Conservation (phyloP, 179 eudicot species). For the Actinidia polygama region DNA sequence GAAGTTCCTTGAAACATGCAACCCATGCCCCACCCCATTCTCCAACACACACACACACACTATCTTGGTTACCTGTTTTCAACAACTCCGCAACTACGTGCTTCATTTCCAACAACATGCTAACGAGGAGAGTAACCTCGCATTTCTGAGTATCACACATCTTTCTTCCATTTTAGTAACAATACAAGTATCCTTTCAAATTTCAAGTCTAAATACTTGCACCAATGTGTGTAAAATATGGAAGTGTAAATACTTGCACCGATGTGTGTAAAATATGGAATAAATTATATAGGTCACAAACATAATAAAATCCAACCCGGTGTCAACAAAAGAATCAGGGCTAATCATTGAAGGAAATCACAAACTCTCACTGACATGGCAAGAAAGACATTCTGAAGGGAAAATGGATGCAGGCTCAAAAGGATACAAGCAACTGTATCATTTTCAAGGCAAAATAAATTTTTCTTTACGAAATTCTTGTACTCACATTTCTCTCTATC, state of each 20-base stretch:
- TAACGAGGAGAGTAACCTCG: neutral
- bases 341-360: neutral
- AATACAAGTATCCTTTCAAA: neutral
- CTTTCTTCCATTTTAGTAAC: neutral
- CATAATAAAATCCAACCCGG: slow-evolving; percentile 1
- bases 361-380: slow-evolving; percentile 80
- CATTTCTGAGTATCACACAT: neutral
- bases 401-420: slow-evolving; percentile 69
- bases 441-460: slow-evolving; percentile 51
- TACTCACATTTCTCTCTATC: slow-evolving; percentile 37
- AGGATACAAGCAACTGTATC: slow-evolving; percentile 75
- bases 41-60: too few relatives aligned
- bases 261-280: neutral
- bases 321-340: slow-evolving; percentile 1
- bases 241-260: too few relatives aligned
- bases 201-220: too few relatives aligned
- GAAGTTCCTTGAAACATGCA: neutral
- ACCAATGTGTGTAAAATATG: too few relatives aligned
- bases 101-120: neutral
- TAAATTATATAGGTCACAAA: neutral
- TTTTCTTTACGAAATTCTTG: slow-evolving; percentile 28
- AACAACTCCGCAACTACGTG: neutral
- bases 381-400: slow-evolving; percentile 59
- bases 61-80: neutral
- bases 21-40: too few relatives aligned